A percentile compares a stretch with the other conserved stretches of the same genome.
Evolutionary conservation across 768 basidiomycete genomes (phyloP).

Genomic region (Rhizopogon roseolus): DNA sequence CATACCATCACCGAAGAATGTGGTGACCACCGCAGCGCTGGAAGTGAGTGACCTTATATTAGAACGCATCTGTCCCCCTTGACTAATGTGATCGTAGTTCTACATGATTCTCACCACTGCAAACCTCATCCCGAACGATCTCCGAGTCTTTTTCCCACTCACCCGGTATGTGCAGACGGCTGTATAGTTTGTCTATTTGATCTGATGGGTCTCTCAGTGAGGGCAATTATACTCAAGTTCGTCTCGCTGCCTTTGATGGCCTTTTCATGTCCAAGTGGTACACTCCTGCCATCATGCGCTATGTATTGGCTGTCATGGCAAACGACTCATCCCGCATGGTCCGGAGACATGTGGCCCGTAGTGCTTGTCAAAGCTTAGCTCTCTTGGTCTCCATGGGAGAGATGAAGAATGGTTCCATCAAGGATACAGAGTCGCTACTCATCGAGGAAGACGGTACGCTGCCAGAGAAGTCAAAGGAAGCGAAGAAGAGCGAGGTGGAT

Average conservation of each 20-base stretch:
- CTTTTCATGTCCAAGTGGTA: slow-evolving; percentile 90
- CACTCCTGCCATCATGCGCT: slow-evolving; percentile 76
- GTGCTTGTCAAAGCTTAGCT: slow-evolving; percentile 82
- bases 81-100: slow-evolving; percentile 44
- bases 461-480: slow-evolving; percentile 66
- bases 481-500: slow-evolving; percentile 80
- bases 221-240: slow-evolving; percentile 90
- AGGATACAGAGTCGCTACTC: slow-evolving; percentile 71
- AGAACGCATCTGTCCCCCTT: slow-evolving; percentile 4
- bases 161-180: slow-evolving; percentile 58
- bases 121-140: slow-evolving; percentile 72
- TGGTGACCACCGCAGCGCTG: slow-evolving; percentile 84
- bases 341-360: slow-evolving; percentile 83
- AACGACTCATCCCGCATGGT: slow-evolving; percentile 80
- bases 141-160: slow-evolving; percentile 77
- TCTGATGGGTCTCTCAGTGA: slow-evolving; percentile 49
- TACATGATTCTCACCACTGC: slow-evolving; percentile 74
- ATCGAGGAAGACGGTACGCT: slow-evolving; percentile 84
- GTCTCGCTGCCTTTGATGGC: slow-evolving; percentile 91
- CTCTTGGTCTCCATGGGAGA: slow-evolving; percentile 87
- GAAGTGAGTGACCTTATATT: slow-evolving; percentile 54
- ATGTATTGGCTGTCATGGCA: slow-evolving; percentile 82
- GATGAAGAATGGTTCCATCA: slow-evolving; percentile 62
- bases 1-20: slow-evolving; percentile 91
- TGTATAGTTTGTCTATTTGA: background rate